Evolutionary conservation across 163 green algal genomes (phyloP).

Genomic region (Coccomyxa subellipsoidea): DNA sequence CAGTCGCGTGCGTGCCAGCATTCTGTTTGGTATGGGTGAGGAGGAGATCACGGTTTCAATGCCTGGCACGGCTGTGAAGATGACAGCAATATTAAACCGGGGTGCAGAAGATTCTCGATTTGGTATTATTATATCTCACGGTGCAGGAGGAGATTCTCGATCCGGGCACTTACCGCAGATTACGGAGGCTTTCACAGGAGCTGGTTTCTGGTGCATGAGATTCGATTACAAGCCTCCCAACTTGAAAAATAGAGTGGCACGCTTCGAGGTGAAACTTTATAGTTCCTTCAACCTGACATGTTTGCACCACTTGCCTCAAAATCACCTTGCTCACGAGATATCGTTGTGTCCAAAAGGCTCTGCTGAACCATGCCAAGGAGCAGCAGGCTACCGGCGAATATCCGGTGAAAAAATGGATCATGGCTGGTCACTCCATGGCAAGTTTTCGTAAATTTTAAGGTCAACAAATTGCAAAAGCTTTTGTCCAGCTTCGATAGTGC

Average conservation of each 20-base stretch:
- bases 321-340: too few species aligned
- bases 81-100: not conserved
- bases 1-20: too few species aligned
- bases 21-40: too few species aligned
- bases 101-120: not conserved
- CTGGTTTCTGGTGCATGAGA: slow-evolving; percentile 27
- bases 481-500: too few species aligned
- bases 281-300: too few species aligned
- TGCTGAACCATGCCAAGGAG: not conserved
- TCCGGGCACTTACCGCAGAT: slow-evolving; percentile 20
- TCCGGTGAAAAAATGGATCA: slow-evolving; percentile 11
- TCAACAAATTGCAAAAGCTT: too few species aligned
- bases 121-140: slow-evolving; percentile 27
- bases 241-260: slow-evolving; percentile 20
- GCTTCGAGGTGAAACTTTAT: slow-evolving; percentile 12
- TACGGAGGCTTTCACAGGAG: not conserved
- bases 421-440: slow-evolving; percentile 44
- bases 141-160: slow-evolving; percentile 24
- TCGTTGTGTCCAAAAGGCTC: not conserved
- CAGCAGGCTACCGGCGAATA: not conserved
- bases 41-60: not conserved
- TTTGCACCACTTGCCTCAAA: too few species aligned
- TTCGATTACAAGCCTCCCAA: slow-evolving; percentile 21
- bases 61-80: not conserved
- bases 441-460: too few species aligned